Percentiles rank a stretch among this genome's conserved stretches.
These are phyloP conservation scores for Trichocomaceae sp. DNA, from an alignment of 2,329 filamentous ascomycete genomes.

Conservation along the genomic window DNA sequence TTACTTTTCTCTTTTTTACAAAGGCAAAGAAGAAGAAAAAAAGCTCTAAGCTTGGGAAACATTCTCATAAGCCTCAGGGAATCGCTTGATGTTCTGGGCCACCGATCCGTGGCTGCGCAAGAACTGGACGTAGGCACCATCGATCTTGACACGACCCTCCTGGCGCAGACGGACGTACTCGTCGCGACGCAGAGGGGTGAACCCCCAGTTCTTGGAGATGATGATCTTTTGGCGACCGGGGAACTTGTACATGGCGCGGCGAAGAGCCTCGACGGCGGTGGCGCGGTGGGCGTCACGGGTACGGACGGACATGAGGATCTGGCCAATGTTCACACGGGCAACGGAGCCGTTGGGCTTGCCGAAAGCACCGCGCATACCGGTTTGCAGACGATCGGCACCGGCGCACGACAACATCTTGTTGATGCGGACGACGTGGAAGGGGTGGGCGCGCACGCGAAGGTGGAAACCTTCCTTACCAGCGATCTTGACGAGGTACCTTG, in stretches of 20 bases:
- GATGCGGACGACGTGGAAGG: constrained; percentile 99
- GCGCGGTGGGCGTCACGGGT: constrained; percentile 92
- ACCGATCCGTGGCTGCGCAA: constrained; percentile 86
- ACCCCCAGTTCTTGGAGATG: constrained; percentile 99
- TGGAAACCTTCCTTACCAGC: constrained; percentile 67
- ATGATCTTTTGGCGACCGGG: constrained; percentile 99
- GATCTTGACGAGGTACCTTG: constrained; percentile 61
- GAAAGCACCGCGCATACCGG: constrained; percentile 99
- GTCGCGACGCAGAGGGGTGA: constrained; percentile 95
- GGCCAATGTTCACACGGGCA: constrained; percentile 99
- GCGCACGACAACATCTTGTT: constrained; percentile 99
- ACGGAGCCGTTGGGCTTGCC: constrained; percentile 99
- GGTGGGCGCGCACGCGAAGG: constrained; percentile 76
- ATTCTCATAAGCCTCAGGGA: constrained; percentile 73
- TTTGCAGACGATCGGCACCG: constrained; percentile 99
- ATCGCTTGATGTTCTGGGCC: constrained; percentile 80
- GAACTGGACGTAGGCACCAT: constrained; percentile 99
- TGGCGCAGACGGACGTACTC: constrained; percentile 96
- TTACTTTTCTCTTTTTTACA: background rate
- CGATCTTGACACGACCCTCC: constrained; percentile 86
- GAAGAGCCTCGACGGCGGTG: constrained; percentile 94
- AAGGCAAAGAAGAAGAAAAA: background rate
- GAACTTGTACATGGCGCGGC: constrained; percentile 99
- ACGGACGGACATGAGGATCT: constrained; percentile 95
- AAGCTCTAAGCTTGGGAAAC: constrained; percentile 37